Base-by-base conservation (phyloP, 108 stramenopile species). In the Aureococcus anophagefferens region DNA sequence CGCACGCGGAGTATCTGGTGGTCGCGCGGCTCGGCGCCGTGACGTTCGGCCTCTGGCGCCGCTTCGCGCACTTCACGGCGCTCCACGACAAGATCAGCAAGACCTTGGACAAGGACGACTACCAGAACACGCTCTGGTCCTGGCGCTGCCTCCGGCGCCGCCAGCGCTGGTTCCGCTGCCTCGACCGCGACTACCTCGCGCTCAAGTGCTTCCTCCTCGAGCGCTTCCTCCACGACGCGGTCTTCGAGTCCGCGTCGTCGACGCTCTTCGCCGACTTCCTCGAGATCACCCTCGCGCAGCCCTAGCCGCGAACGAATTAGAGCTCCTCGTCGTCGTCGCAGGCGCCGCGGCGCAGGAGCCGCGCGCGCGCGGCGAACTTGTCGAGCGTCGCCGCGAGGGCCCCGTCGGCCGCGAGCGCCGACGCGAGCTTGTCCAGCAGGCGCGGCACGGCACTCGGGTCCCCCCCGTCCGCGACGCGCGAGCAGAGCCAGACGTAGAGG, bases 141-240 rank as follows among this genome's bases (percentile, higher is more conserved):
- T 79, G 78, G 95, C 79, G 80, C 59, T 75, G 94, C 31, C 72
- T 96, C 28, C 87, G 92, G 66, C 91, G 91, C 63, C 83, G 93
- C 33, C 88, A 94, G 74, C 80, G 92, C 0, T 94, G 93, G 95
- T 96, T 84, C 78, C 79, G 93, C 29, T 94, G 96, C 67, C 80
- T 94, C 59, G 96, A 96, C 77, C 84, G 89, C 36, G 93, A 92
- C 30, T 96, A 96, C 73, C 80, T 96, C 28, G 80, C 85, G 15
- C 86, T 96, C 63, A 96, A 96, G 80, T 91, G 89, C n/a, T 96
- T 96, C 71, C 81, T 96, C 62, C 82, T 96, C 17, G 94, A 96
- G 69, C 86, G 96, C 0, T 96, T 96, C 78, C 83, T 96, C 14
- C 96, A 96, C 75, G 96, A 96, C 68, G 85, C 94, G 46, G 75